phyloP scores from a whole-genome alignment of 208 protist genomes.

The Polymyxa betae region DNA sequence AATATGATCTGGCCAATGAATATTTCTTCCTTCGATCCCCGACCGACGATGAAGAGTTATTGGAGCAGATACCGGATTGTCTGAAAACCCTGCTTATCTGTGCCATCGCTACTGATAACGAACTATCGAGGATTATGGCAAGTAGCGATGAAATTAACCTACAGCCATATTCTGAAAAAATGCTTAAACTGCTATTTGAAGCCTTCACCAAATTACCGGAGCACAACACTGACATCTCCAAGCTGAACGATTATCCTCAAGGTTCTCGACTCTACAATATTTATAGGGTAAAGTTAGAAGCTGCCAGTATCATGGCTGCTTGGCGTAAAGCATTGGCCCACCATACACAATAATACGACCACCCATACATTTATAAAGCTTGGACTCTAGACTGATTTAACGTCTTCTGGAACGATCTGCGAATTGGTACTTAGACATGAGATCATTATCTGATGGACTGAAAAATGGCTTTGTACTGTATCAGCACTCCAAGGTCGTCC shows the following conservation, averaged over 20 bases:
- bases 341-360: not conserved
- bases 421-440: too few relatives aligned
- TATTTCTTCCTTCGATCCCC: not conserved
- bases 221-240: not conserved
- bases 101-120: not conserved
- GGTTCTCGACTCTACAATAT: not conserved
- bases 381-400: too few relatives aligned
- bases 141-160: not conserved
- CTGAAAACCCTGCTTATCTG: not conserved
- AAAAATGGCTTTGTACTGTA: too few relatives aligned
- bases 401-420: too few relatives aligned
- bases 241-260: not conserved
- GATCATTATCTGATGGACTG: too few relatives aligned
- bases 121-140: not conserved
- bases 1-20: not conserved
- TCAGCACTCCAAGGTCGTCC: too few relatives aligned
- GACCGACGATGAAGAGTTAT: not conserved
- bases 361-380: too few relatives aligned
- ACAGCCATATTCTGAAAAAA: not conserved
- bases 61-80: not conserved
- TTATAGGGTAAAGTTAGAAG: not conserved
- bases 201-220: not conserved
- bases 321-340: not conserved
- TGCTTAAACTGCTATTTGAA: not conserved
- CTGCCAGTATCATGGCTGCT: not conserved